Conservation (phyloP, 2,329 filamentous ascomycete genomes). For the Eurotiales sp. region DNA sequence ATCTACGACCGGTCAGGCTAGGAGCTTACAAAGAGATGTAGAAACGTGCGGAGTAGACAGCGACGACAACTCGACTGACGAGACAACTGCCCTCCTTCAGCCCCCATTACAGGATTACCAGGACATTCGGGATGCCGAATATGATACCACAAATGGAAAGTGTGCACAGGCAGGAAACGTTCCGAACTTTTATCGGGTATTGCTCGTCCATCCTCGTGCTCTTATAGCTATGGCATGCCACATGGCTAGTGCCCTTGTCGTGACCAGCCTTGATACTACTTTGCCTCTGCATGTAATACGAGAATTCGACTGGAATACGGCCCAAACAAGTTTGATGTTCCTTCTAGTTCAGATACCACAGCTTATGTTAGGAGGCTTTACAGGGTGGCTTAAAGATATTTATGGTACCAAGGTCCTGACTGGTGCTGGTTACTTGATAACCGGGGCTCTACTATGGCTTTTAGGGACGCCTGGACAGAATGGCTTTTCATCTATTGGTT, state of each 20-base stretch:
- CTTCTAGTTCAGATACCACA: slow-evolving; percentile 55
- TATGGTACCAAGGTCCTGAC: slow-evolving; percentile 24
- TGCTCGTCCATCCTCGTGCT: slow-evolving; percentile 43
- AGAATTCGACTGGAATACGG: slow-evolving; percentile 53
- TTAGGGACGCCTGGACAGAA: slow-evolving; percentile 27
- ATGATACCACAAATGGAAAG: neutral
- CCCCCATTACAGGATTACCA: neutral
- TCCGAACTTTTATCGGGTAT: slow-evolving; percentile 30
- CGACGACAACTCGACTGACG: neutral
- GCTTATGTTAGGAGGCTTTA: slow-evolving; percentile 56
- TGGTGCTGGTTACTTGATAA: slow-evolving; percentile 21
- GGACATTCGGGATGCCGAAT: neutral
- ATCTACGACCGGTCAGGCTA: neutral
- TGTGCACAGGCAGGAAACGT: neutral
- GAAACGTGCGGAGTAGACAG: neutral
- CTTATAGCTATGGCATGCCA: slow-evolving; percentile 41
- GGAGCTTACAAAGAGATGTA: neutral
- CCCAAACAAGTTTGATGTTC: slow-evolving; percentile 55
- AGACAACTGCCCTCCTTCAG: slow-evolving; percentile 4
- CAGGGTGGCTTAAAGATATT: slow-evolving; percentile 44
- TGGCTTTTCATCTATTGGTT: slow-evolving; percentile 23
- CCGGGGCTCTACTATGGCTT: slow-evolving; percentile 26
- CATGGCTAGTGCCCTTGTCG: slow-evolving; percentile 47
- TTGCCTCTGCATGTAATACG: slow-evolving; percentile 53
- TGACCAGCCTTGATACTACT: slow-evolving; percentile 55